Base-by-base conservation (phyloP, 352 stramenopile genomes). In the Elongisporangium senticosum region DNA sequence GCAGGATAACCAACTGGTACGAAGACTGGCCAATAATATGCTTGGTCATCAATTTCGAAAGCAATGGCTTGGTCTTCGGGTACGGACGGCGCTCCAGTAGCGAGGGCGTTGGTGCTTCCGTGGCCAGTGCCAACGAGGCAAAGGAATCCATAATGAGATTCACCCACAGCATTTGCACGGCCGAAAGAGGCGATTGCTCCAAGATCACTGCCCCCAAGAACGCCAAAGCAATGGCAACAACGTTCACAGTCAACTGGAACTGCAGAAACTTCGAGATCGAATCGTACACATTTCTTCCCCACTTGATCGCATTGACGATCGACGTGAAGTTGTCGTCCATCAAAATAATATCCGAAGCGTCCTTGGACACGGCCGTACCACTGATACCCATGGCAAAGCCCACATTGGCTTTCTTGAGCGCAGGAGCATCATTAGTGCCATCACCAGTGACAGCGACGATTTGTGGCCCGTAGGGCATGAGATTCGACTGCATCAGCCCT, bases 131-230 rank as follows among this genome's bases (percentile, higher is more conserved):
- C 19, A 99, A 66, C 13, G 96, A 96, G 19, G 95, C 96, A 64
- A 98, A 97, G 7, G 95, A 98, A 68, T 99, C 97, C 96, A 99
- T 99, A 69, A 99, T 98, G 17, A 99, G 76, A 66, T 99, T 99
- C 49, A 99, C 94, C 96, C 96, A 99, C 0, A 99, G 76, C 80
- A 99, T 90, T 71, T 98, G 97, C 7, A 99, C 89, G 7, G 96
- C 93, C 47, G 90, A 97, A 14, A 99, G 75, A 2, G 96, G 95
- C n/a, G 83, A 90, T 56, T 89, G 74, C 56, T 90, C 75, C 0
- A 90, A 55, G 19, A 87, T 76, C 7, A 89, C 68, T 17, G 94
- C 90, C 6, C 88, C 89, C 20, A 98, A 49, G 61, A 98, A 97
- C 3, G 94, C 95, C 21, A 98, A 75, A 22, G 73, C 83, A 47